Evolutionary conservation across 208 protist species (phyloP), one percentile per base, ranked within the genome.

Genomic region (Acanthamoeba healyi): DNA sequence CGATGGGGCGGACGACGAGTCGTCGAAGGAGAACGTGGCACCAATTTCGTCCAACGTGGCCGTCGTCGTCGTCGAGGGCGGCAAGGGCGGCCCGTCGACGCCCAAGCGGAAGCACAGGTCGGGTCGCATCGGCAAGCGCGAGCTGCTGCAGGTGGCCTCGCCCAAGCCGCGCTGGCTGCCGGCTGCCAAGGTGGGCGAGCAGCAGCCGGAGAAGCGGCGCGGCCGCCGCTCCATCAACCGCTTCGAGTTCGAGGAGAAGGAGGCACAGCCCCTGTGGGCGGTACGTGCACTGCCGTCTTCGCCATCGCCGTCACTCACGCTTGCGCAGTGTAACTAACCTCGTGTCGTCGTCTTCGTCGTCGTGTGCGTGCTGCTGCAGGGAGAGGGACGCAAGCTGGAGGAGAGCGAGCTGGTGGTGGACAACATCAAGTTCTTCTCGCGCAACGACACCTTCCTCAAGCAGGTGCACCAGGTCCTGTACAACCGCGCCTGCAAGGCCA

Each of bases 381-480:
- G 70, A 17, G 70, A 79, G 38, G 70, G 70, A 29, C 32, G 70
- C 14, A 79, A 79, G 70, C 70, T 79, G 70, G 70, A 79, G 70
- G 70, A 79, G 36, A 79, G 70, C 17, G 70, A 79, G 70, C 36
- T 79, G 38, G 36, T 79, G 34, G 70, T 79, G 70, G 24, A 46
- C 34, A 79, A 79, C 70, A 79, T 79, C 70, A 79, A 79, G 70
- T 79, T 79, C 36, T 79, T 79, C 70, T 79, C 70, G 9, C 70
- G 70, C 70, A 79, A 79, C 22, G 36, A 44, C 70, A 38, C 70
- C 70, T 79, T 79, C 36, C 36, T 79, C 34, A 79, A 44, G 38
- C 70, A 79, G 70, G 29, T 79, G 15, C 70, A 79, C 36, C 70
- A 79, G 26, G 46, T 79, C 70, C 46, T 79, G 3, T 79, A 79